These are phyloP conservation scores for Quercus engelmannii DNA, from an alignment of 306 rosid genomes.

Conservation along the genomic window DNA sequence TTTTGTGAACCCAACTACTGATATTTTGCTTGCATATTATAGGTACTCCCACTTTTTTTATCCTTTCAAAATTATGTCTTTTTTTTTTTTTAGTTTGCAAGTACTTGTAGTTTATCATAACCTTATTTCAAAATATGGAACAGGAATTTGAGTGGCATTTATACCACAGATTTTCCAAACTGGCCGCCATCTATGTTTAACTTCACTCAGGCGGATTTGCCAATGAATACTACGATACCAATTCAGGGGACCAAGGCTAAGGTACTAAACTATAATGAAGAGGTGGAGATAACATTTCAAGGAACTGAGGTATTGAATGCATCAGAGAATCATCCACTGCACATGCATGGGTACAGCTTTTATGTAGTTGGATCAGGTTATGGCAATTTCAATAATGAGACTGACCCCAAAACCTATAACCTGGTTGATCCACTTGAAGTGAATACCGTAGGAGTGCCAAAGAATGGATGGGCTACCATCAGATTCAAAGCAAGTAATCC, in stretches of 20 bases:
- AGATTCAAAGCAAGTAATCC: too few species aligned
- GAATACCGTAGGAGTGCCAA: too few species aligned
- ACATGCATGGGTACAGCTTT: slow-evolving; percentile 13
- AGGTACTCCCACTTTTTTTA: too few species aligned
- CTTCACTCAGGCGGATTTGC: not conserved
- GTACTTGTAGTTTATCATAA: too few species aligned
- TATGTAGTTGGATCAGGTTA: not conserved
- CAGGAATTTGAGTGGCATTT: slow-evolving; percentile 9
- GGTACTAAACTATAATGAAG: slow-evolving; percentile 6
- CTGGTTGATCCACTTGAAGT: too few species aligned
- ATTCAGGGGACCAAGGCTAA: slow-evolving; percentile 5
- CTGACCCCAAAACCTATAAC: slow-evolving; percentile 4
- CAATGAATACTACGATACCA: too few species aligned
- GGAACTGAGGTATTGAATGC: not conserved
- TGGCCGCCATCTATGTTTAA: not conserved
- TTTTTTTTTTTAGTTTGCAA: too few species aligned
- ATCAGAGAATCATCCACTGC: slow-evolving; percentile 15
- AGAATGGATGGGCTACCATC: too few species aligned
- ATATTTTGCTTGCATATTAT: too few species aligned
- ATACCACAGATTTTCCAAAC: slow-evolving; percentile 4
- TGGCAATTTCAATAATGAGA: not conserved
- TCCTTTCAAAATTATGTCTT: too few species aligned
- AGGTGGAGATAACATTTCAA: slow-evolving; percentile 11
- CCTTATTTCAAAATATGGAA: not conserved
- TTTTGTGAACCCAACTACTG: slow-evolving; percentile 22